A percentile compares a stretch with the other conserved stretches of the same genome.
phyloP scores from a whole-genome alignment of 129 eudicot genomes.

The Flaveria bidentis region DNA sequence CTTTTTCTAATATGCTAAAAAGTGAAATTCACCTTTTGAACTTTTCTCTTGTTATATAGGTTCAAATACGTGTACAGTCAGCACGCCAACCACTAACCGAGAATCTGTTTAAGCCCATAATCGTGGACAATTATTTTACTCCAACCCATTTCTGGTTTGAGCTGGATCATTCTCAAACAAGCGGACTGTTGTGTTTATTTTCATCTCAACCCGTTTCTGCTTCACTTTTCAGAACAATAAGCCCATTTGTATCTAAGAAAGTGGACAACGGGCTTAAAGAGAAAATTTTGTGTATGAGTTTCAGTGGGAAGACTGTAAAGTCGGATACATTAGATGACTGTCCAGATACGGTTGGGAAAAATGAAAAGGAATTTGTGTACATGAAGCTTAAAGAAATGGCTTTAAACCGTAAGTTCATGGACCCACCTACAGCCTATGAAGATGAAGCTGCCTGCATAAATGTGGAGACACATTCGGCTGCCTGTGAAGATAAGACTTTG shows the following conservation, averaged over 20 bases:
- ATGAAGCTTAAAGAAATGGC: conserved; percentile 55
- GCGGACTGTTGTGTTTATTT: conserved; percentile 47
- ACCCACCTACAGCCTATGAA: conserved; percentile 26
- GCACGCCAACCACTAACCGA: conserved; percentile 59
- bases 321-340: not conserved
- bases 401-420: conserved; percentile 13
- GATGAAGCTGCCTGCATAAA: conserved; percentile 20
- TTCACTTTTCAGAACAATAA: conserved; percentile 34
- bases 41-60: conserved; percentile 42
- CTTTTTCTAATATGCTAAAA: not conserved
- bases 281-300: not conserved
- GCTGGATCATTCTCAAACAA: conserved; percentile 77
- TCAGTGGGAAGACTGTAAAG: conserved; percentile 10
- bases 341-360: conserved; percentile 23
- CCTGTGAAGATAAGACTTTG: not conserved
- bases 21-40: not conserved
- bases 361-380: conserved; percentile 50
- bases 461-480: not conserved
- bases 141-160: conserved; percentile 67
- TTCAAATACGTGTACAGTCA: conserved; percentile 51
- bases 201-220: conserved; percentile 36
- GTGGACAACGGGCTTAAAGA: conserved; percentile 31
- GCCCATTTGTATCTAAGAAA: conserved; percentile 16
- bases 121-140: conserved; percentile 59
- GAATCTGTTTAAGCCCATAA: conserved; percentile 64